These are phyloP conservation scores for Phoenix dactylifera DNA, from an alignment of 176 grass and related monocot genomes.

Conservation along the genomic window DNA sequence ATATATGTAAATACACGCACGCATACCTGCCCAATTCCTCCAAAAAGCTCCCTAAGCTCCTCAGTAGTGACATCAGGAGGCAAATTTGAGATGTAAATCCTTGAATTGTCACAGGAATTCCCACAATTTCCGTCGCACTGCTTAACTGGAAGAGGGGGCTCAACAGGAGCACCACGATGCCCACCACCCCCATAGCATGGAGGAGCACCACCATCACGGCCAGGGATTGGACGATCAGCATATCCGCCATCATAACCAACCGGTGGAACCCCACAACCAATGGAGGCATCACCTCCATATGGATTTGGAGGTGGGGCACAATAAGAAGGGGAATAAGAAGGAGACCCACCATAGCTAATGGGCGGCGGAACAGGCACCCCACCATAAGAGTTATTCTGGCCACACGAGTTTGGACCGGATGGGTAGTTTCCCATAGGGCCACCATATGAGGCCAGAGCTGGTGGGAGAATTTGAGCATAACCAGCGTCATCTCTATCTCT, in stretches of 20 bases:
- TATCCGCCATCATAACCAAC: slow-evolving; percentile 63
- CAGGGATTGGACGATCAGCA: slow-evolving; percentile 36
- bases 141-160: slow-evolving; percentile 44
- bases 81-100: slow-evolving; percentile 98
- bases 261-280: slow-evolving; percentile 32
- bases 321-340: slow-evolving; percentile 64
- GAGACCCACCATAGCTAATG: slow-evolving; percentile 51
- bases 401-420: slow-evolving; percentile 43
- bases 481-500: slow-evolving; percentile 34
- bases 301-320: slow-evolving; percentile 53
- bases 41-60: slow-evolving; percentile 88
- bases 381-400: slow-evolving; percentile 47
- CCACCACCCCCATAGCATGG: slow-evolving; percentile 22
- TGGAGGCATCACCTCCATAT: slow-evolving; percentile 37
- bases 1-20: not conserved
- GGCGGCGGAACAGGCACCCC: slow-evolving; percentile 57
- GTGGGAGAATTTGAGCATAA: slow-evolving; percentile 35
- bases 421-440: slow-evolving; percentile 30
- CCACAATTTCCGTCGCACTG: slow-evolving; percentile 87
- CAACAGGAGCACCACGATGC: slow-evolving; percentile 32
- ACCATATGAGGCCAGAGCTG: slow-evolving; percentile 52
- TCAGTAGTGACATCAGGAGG: slow-evolving; percentile 85
- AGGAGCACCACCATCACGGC: slow-evolving; percentile 37
- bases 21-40: slow-evolving; percentile 80
- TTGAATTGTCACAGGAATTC: slow-evolving; percentile 81